Evolutionary conservation across 164 flowering plant species (phyloP).

Genomic region (Liquidambar formosana): DNA sequence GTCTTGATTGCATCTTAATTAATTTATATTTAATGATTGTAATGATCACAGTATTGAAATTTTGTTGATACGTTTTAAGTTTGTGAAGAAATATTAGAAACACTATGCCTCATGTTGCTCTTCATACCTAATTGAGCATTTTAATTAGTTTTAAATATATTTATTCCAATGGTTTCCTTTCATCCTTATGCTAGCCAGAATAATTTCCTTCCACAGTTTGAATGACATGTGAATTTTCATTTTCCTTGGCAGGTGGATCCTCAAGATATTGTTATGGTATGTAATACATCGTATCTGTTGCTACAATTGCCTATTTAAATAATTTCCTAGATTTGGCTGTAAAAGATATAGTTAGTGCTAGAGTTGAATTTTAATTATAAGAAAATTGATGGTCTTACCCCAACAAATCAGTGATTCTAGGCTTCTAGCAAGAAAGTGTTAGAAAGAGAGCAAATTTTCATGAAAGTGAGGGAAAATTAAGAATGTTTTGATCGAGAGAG

Average conservation of each 20-base stretch:
- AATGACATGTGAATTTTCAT: constrained; percentile 14
- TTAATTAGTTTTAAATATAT: neutral
- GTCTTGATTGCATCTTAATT: neutral
- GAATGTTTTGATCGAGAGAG: too few relatives aligned
- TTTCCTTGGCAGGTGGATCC: constrained; percentile 88
- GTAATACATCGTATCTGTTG: constrained; percentile 11
- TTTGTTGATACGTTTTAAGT: neutral
- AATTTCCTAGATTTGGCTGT: neutral
- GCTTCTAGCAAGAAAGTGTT: too few relatives aligned
- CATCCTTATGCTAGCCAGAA: neutral
- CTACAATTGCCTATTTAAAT: neutral
- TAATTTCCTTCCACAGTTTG: constrained; percentile 2
- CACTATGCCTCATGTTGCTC: neutral
- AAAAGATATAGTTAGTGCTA: neutral
- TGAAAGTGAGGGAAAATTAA: too few relatives aligned
- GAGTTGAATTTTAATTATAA: neutral
- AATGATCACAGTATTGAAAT: neutral
- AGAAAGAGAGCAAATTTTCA: too few relatives aligned
- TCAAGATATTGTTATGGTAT: constrained; percentile 95
- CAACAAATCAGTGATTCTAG: too few relatives aligned
- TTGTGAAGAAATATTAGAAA: too few relatives aligned
- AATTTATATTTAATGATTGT: neutral
- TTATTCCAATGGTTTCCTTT: neutral
- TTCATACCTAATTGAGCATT: neutral
- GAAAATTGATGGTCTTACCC: too few relatives aligned